A percentile compares a stretch with the other conserved stretches of the same genome.
Conservation (phyloP, 352 stramenopile species). For the Blastocystis sp. region DNA sequence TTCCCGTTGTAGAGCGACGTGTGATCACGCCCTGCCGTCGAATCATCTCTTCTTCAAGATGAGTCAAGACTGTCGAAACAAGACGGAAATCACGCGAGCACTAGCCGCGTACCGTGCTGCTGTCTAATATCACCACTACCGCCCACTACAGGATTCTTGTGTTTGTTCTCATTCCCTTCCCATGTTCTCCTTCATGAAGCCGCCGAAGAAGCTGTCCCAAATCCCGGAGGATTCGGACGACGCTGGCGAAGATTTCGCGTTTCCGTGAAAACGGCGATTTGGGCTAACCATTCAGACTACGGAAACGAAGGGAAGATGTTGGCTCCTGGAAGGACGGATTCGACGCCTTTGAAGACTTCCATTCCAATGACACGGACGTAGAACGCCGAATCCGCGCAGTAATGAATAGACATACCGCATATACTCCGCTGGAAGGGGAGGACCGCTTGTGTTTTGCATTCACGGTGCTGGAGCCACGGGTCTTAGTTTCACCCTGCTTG, state of each 20-base stretch:
- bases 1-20: neutral
- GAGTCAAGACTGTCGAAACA: neutral
- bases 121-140: neutral
- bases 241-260: neutral
- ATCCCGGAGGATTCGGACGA: conserved; percentile 15
- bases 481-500: conserved; percentile 81
- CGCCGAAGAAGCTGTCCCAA: neutral
- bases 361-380: neutral
- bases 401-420: conserved; percentile 77
- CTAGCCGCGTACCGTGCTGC: neutral
- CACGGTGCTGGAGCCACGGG: conserved; percentile 81
- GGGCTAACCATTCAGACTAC: neutral
- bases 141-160: neutral
- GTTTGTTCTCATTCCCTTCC: neutral
- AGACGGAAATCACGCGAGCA: neutral
- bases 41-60: neutral
- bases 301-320: neutral
- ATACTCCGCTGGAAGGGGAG: conserved; percentile 77
- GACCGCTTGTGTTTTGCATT: conserved; percentile 79
- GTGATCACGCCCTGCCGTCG: neutral
- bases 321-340: conserved; percentile 58
- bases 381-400: too few species aligned
- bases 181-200: conserved; percentile 7
- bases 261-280: neutral
- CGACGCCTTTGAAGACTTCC: conserved; percentile 19